These are phyloP conservation scores for Exidia glandulosa DNA, from an alignment of 768 basidiomycete species.

Conservation along the genomic window DNA sequence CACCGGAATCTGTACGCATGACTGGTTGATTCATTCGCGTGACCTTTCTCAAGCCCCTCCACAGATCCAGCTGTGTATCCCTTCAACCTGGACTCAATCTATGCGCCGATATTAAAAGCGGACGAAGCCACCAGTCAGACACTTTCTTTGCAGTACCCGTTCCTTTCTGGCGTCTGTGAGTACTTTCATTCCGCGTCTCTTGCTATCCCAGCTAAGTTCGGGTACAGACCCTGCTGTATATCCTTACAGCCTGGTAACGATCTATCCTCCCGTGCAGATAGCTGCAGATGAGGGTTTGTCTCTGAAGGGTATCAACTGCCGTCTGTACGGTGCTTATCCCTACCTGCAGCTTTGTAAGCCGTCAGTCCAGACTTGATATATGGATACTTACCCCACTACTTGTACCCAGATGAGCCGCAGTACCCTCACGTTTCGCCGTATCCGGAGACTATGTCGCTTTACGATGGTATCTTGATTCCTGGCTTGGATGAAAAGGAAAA, in stretches of 20 bases:
- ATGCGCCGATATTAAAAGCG: conserved; percentile 7
- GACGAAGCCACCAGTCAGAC: no score
- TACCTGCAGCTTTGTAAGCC: not conserved
- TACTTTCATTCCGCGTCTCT: not conserved
- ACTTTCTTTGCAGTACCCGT: not conserved
- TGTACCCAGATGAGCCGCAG: conserved; percentile 21
- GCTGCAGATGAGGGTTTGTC: not conserved
- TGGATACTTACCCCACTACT: not conserved
- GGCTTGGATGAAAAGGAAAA: not conserved
- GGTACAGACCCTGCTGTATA: conserved; percentile 29
- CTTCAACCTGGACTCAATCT: conserved; percentile 24
- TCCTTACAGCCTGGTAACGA: conserved; percentile 25
- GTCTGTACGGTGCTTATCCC: not conserved
- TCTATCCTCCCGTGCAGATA: conserved; percentile 21
- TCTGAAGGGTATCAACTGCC: not conserved
- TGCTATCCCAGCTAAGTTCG: not conserved
- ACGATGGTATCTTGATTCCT: not conserved
- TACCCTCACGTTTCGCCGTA: conserved; percentile 36
- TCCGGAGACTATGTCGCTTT: conserved; percentile 13
- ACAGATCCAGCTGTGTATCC: conserved; percentile 34
- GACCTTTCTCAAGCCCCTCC: not conserved
- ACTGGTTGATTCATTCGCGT: not conserved
- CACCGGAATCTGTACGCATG: conserved; percentile 17
- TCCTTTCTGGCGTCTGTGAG: conserved; percentile 21
- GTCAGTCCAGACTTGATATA: not conserved